Evolutionary conservation across 2,329 filamentous ascomycete species (phyloP), one percentile per base, ranked within the genome.

Genomic region (Aspergillus intermedius): DNA sequence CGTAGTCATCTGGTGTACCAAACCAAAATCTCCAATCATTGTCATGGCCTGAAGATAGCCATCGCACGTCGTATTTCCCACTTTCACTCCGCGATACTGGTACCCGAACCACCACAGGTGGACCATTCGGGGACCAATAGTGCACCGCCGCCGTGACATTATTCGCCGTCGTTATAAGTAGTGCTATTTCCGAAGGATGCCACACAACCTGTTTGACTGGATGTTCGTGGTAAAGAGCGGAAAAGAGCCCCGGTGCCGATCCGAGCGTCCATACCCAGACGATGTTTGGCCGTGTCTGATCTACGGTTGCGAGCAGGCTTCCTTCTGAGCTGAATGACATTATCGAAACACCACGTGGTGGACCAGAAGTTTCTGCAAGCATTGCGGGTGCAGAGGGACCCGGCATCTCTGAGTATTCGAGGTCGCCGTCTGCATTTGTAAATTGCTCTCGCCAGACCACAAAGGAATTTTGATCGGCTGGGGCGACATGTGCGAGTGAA

Each of bases 221-320:
- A 35, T 71, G 64, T 42, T 73, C 71, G 44, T 74, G 72, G 15
- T 74, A 66, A 1, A 74, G 49, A 4, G 62, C 62, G n/a, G 70
- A 68, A 5, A 59, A 46, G 7, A 71, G 55, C 5, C 47, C 55
- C 2, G 63, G 57, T 0, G 59, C 55, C 3, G 44, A 48, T 30
- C 64, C 58, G 43, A 72, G 44, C 4, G 65, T 64, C 72, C 72
- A 74, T 50, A 75, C 68, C 71, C 72, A 75, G 17, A 71, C 63
- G 15, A 74, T 68, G 47, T 73, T 71, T 12, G 72, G 67, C 6
- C 67, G 62, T 19, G 60, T 58, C n/a, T 69, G 65, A 47, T 70
- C 66, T 34, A 69, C 61, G 2, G 67, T 71, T 8, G 67, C 70
- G 12, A 74, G 51, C 10, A 71, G 55, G 1, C 44, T 57, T 4